Conservation (phyloP, 2,329 filamentous ascomycete genomes). For the Phyllosticta citrichinensis region DNA sequence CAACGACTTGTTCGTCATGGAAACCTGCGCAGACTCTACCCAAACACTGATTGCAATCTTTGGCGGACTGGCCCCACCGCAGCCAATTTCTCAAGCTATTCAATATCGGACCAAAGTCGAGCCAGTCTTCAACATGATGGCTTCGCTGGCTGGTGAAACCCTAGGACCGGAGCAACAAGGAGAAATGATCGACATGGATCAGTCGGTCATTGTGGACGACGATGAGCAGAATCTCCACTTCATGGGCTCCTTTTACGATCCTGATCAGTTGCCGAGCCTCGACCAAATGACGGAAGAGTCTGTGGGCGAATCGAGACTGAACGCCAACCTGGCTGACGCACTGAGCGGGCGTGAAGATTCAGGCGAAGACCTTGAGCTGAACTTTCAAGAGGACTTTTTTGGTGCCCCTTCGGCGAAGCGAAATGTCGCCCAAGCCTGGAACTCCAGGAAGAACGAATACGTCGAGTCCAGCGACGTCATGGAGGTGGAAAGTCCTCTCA, state of each 20-base stretch:
- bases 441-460: slow-evolving; percentile 66
- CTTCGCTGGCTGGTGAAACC: slow-evolving; percentile 81
- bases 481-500: slow-evolving; percentile 59
- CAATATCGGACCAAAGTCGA: slow-evolving; percentile 84
- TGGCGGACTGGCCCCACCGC: slow-evolving; percentile 72
- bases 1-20: slow-evolving; percentile 79
- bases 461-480: slow-evolving; percentile 53
- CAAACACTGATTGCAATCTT: slow-evolving; percentile 77
- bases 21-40: slow-evolving; percentile 94
- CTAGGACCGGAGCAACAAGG: slow-evolving; percentile 51
- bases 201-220: slow-evolving; percentile 28
- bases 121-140: slow-evolving; percentile 77
- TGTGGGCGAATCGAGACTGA: slow-evolving; percentile 34
- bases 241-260: slow-evolving; percentile 47
- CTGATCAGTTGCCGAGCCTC: slow-evolving; percentile 28
- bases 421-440: slow-evolving; percentile 67
- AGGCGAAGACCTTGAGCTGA: slow-evolving; percentile 35
- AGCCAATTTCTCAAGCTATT: slow-evolving; percentile 67
- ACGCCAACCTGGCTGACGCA: slow-evolving; percentile 12
- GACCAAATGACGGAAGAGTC: slow-evolving; percentile 21
- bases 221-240: slow-evolving; percentile 35
- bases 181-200: slow-evolving; percentile 33
- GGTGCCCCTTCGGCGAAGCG: slow-evolving; percentile 49
- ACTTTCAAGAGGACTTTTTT: slow-evolving; percentile 73
- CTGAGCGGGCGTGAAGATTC: not conserved